Evolutionary conservation across 2,329 filamentous ascomycete genomes (phyloP).

Genomic region (Phyllosticta citriasiana): DNA sequence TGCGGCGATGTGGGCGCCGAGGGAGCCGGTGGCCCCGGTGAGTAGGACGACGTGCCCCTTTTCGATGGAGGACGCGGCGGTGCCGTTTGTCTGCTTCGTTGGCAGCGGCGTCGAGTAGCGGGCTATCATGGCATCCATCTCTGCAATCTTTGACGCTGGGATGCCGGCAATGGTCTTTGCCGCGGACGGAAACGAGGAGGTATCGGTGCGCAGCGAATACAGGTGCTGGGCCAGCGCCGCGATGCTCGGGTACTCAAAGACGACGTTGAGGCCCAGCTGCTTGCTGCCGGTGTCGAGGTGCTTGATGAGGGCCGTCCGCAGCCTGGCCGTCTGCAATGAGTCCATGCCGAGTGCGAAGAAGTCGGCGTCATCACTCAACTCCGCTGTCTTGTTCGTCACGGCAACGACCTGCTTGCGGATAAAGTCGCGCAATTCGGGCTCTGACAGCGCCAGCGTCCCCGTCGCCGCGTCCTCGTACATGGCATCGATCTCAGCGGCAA

Average conservation of each 20-base stretch:
- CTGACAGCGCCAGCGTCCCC: slow-evolving; percentile 17
- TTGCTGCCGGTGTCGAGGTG: slow-evolving; percentile 39
- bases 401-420: slow-evolving; percentile 16
- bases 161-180: background rate
- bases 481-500: slow-evolving; percentile 37
- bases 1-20: slow-evolving; percentile 49
- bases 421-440: slow-evolving; percentile 24
- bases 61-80: slow-evolving; percentile 21
- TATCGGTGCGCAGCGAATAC: slow-evolving; percentile 28
- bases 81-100: slow-evolving; percentile 4
- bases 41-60: background rate
- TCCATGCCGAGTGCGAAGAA: slow-evolving; percentile 52
- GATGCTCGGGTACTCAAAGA: slow-evolving; percentile 49
- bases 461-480: slow-evolving; percentile 28
- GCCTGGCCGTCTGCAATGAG: slow-evolving; percentile 48
- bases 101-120: slow-evolving; percentile 30
- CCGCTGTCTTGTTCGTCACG: slow-evolving; percentile 15
- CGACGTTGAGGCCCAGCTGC: slow-evolving; percentile 45
- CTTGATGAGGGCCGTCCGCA: slow-evolving; percentile 43
- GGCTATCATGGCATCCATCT: slow-evolving; percentile 39
- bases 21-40: slow-evolving; percentile 56
- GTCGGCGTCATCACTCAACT: slow-evolving; percentile 27
- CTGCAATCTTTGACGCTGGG: slow-evolving; percentile 27
- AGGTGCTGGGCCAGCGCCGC: slow-evolving; percentile 37
- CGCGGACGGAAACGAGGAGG: slow-evolving; percentile 11